Base-by-base conservation (phyloP, 306 rosid genomes). In the Nissolia schottii region DNA sequence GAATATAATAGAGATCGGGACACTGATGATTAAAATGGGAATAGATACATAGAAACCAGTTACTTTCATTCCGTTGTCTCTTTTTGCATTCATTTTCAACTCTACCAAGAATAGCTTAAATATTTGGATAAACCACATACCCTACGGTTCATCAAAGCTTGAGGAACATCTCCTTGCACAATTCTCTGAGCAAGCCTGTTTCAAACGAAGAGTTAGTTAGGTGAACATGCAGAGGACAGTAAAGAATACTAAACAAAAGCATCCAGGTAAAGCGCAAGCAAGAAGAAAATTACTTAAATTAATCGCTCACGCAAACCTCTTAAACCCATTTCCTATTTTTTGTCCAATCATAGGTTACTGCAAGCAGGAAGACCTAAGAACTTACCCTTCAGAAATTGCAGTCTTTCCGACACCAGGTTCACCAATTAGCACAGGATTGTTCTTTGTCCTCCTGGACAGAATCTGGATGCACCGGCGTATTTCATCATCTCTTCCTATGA, bases 351-450 rank as follows among this genome's bases (percentile, higher is more conserved):
- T 9, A 70, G 43, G 41, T 40, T 25, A 64, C 11, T 12, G 1
- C 49, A 11, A 50, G 66, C 12, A 71, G 4, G 16, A 77, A 37
- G 54, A n/a, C 24, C 60, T 13, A 7, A 74, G 50, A 14, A 41
- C 86, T 77, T 80, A 93, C 98, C 98, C 98, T 85, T 93, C 98
- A 43, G 98, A 93, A 71, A 93, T 87, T 10, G 98, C 98, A 75
- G 98, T 93, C 87, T 93, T 93, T 40, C 98, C 98, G 35, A 93
- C 98, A 65, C 98, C 98, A 51, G 98, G 98, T 85, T 93, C 98
- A 61, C 98, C 98, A 63, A 93, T 93, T 27, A 93, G 88, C 69
- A 93, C 98, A 28, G 98, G 98, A 74, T 93, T 93, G 84, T 93
- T 93, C 89, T 93, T 93, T 72, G 98, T 93, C 84, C 98, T 90